phyloP scores from a whole-genome alignment of 2,329 filamentous ascomycete genomes.

The Scedosporium minutisporum region DNA sequence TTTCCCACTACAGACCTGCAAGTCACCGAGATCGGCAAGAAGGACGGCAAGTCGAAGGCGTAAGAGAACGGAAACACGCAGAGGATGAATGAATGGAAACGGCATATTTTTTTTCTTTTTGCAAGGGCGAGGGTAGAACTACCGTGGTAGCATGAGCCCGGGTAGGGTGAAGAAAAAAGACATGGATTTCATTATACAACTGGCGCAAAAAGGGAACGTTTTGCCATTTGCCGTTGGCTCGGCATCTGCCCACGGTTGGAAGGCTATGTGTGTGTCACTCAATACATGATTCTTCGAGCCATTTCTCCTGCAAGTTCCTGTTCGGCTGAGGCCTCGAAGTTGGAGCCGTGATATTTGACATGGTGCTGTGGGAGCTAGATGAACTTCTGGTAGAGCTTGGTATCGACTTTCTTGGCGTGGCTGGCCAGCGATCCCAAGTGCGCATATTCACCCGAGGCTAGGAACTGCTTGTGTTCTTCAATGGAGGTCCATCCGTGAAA shows the following conservation, averaged over 20 bases:
- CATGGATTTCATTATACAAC: slow-evolving; percentile 6
- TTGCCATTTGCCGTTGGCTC: slow-evolving; percentile 6
- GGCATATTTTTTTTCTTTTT: neutral
- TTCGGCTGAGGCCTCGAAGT: neutral
- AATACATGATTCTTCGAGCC: slow-evolving; percentile 5
- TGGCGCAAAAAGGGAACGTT: slow-evolving; percentile 7
- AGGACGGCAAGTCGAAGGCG: slow-evolving; percentile 28
- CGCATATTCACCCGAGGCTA: neutral
- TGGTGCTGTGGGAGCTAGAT: neutral
- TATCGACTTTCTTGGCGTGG: neutral
- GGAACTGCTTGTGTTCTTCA: slow-evolving; percentile 15
- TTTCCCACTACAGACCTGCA: slow-evolving; percentile 29
- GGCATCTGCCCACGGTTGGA: slow-evolving; percentile 7
- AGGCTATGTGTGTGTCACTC: slow-evolving; percentile 6
- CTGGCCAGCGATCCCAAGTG: neutral
- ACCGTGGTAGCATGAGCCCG: slow-evolving; percentile 4
- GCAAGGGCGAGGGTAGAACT: neutral
- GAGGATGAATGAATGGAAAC: slow-evolving; percentile 1
- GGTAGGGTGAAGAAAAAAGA: slow-evolving; percentile 3
- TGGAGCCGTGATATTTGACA: neutral
- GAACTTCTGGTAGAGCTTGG: neutral
- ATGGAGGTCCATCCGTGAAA: slow-evolving; percentile 28
- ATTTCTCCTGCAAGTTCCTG: neutral
- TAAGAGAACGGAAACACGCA: neutral
- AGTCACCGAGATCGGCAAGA: slow-evolving; percentile 46